Percentiles rank a stretch among this genome's conserved stretches.
Conservation (phyloP, 179 eudicot genomes). For the Beta lomatogona region DNA sequence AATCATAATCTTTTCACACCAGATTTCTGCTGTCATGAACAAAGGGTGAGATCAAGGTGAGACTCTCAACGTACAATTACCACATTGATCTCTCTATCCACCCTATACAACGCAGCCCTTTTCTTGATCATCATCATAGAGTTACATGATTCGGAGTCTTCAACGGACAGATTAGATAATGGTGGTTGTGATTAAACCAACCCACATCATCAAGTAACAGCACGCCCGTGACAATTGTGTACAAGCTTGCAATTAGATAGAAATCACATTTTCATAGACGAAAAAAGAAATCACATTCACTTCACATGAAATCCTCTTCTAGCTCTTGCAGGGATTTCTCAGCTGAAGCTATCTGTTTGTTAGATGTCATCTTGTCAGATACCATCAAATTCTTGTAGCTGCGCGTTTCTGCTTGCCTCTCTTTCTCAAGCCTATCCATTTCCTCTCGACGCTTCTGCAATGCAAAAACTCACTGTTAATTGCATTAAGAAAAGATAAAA, state of each 20-base stretch:
- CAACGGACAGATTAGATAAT: conserved; percentile 18
- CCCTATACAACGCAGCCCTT: conserved; percentile 25
- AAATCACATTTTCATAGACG: conserved; percentile 1
- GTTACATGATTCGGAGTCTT: conserved; percentile 26
- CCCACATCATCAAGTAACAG: conserved; percentile 5
- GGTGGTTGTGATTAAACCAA: conserved; percentile 10
- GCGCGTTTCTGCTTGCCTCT: conserved; percentile 80
- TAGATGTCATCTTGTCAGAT: conserved; percentile 98
- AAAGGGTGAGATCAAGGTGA: conserved; percentile 18
- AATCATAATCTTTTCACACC: conserved; percentile 13
- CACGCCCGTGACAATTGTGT: conserved; percentile 18
- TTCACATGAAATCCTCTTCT: conserved; percentile 95
- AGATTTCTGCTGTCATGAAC: conserved; percentile 19
- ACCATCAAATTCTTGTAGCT: conserved; percentile 98
- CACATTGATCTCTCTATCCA: conserved; percentile 11
- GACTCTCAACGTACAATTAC: conserved; percentile 14
- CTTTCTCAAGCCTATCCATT: conserved; percentile 88
- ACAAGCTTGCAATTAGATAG: conserved; percentile 24
- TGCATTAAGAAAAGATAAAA: background rate
- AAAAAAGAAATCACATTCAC: background rate
- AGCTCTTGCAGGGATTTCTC: conserved; percentile 88
- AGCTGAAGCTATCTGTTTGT: conserved; percentile 83
- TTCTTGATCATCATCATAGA: conserved; percentile 25
- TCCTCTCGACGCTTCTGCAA: conserved; percentile 87
- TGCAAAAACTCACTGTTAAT: background rate